Conservation (phyloP, 495 filamentous ascomycete genomes). For the Opeltia flavorubescens region DNA sequence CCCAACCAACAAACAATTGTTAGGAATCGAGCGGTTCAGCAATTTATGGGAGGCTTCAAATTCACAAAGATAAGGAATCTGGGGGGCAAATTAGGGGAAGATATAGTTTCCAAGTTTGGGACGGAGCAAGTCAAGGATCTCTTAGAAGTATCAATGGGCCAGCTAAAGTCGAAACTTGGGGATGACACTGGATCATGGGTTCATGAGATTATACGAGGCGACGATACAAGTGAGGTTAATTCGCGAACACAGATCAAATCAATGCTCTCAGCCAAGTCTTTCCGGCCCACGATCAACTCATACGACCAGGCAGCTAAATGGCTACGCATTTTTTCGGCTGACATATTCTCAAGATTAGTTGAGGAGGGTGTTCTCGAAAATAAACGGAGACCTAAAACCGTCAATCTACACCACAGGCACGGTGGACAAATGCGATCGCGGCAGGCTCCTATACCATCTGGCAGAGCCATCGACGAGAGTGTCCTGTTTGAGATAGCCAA, state of each 20-base stretch:
- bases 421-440: conserved; percentile 56
- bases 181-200: conserved; percentile 84
- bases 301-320: conserved; percentile 74
- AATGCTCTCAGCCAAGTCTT: conserved; percentile 97
- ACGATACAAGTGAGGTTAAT: conserved; percentile 80
- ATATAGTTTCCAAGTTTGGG: conserved; percentile 59
- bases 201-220: conserved; percentile 71
- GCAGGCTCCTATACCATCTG: conserved; percentile 62
- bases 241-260: conserved; percentile 87
- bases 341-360: conserved; percentile 78
- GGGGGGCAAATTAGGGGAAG: conserved; percentile 89
- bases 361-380: conserved; percentile 89
- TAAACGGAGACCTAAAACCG: conserved; percentile 69
- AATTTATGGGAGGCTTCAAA: conserved; percentile 74
- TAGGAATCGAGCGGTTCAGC: conserved; percentile 64
- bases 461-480: conserved; percentile 53
- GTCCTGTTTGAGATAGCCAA: conserved; percentile 66
- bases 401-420: conserved; percentile 69
- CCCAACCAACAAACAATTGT: conserved; percentile 88
- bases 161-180: conserved; percentile 64
- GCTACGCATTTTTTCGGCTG: conserved; percentile 83
- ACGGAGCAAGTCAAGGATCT: conserved; percentile 73
- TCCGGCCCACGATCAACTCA: conserved; percentile 68
- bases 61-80: conserved; percentile 94
- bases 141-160: conserved; percentile 55